These are phyloP conservation scores for Colletotrichum sidae DNA, from an alignment of 2,329 filamentous ascomycete species.

Conservation along the genomic window DNA sequence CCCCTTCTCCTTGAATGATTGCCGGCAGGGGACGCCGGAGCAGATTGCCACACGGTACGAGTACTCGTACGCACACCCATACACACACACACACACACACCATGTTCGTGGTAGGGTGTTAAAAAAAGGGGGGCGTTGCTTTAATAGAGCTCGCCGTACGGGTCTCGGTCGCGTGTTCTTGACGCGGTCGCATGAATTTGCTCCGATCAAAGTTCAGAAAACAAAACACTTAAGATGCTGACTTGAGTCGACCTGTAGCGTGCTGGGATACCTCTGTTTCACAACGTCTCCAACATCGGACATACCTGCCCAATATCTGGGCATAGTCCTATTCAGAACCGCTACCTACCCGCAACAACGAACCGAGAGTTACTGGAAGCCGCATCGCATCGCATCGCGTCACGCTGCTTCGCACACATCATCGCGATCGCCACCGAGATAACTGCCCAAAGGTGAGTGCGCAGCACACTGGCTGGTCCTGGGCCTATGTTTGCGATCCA, in stretches of 20 bases:
- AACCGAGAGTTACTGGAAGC: constrained; percentile 13
- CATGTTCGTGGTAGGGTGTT: too few relatives aligned
- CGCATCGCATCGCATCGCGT: constrained; percentile 7
- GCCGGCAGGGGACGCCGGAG: constrained; percentile 7
- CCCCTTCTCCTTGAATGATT: constrained; percentile 33
- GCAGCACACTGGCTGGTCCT: constrained; percentile 10
- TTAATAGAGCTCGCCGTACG: constrained; percentile 27
- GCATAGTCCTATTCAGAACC: constrained; percentile 10
- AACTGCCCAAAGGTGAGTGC: constrained; percentile 13
- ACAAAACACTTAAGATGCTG: constrained; percentile 38
- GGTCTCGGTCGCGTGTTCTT: constrained; percentile 36
- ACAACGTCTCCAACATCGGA: constrained; percentile 33
- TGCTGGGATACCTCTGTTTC: constrained; percentile 37
- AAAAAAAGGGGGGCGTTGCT: not conserved
- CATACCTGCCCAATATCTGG: constrained; percentile 30
- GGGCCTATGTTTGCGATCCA: not conserved
- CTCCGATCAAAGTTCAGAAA: constrained; percentile 37
- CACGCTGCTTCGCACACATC: not conserved
- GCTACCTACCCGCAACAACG: constrained; percentile 6
- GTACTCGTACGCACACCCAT: too few relatives aligned
- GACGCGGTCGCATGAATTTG: constrained; percentile 36
- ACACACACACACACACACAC: too few relatives aligned
- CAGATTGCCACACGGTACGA: too few relatives aligned
- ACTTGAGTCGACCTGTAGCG: constrained; percentile 36
- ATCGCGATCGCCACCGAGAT: not conserved